Conservation (phyloP, 139 green algal genomes). For the Bryopsis sp. region DNA sequence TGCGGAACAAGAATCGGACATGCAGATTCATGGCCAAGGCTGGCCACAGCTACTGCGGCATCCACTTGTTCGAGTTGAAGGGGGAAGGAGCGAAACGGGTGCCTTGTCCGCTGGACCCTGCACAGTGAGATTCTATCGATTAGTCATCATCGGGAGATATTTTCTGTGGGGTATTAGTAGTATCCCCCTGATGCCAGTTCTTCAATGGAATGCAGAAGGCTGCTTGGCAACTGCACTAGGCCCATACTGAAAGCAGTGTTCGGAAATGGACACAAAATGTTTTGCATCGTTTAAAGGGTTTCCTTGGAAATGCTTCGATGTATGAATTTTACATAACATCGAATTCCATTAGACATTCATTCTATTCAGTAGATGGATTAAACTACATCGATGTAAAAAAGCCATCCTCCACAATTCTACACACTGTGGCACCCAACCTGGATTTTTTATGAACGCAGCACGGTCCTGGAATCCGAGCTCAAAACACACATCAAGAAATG, state of each 20-base stretch:
- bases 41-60: slow-evolving; percentile 18
- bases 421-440: too few species aligned
- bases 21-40: slow-evolving; percentile 1
- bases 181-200: too few species aligned
- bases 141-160: neutral
- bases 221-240: neutral
- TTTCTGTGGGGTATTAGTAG: too few species aligned
- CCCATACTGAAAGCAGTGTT: neutral
- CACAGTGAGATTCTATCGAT: slow-evolving; percentile 16
- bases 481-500: slow-evolving; percentile 18
- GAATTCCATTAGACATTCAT: too few species aligned
- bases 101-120: slow-evolving; percentile 22
- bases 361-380: too few species aligned
- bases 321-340: too few species aligned
- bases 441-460: slow-evolving; percentile 2
- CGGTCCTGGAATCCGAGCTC: slow-evolving; percentile 11
- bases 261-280: too few species aligned
- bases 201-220: too few species aligned
- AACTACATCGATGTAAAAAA: too few species aligned
- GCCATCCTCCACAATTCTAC: too few species aligned
- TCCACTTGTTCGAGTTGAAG: slow-evolving; percentile 13
- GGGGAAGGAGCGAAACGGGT: slow-evolving; percentile 16
- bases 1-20: neutral
- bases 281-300: too few species aligned
- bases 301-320: too few species aligned